These are phyloP conservation scores for Neonectria coccinea DNA, from an alignment of 2,329 filamentous ascomycete genomes.

Conservation along the genomic window DNA sequence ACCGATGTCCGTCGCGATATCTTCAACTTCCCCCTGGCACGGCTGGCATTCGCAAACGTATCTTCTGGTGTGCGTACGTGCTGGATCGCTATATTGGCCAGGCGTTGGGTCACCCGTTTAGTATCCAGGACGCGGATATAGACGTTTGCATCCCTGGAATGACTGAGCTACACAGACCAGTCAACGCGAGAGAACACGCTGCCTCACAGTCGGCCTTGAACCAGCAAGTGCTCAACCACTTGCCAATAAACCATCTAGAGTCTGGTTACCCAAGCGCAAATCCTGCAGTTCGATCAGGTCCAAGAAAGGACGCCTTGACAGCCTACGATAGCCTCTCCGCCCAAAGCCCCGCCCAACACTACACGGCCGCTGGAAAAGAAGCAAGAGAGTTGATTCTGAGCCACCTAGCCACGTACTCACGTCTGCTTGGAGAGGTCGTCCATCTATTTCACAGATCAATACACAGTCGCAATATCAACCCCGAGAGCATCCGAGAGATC, in stretches of 20 bases:
- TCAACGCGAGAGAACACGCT: conserved; percentile 8
- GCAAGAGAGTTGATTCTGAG: conserved; percentile 30
- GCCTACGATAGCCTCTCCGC: conserved; percentile 1
- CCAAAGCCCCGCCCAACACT: conserved; percentile 24
- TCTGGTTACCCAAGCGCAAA: background rate
- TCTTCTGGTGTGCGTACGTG: conserved; percentile 55
- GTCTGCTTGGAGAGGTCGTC: conserved; percentile 35
- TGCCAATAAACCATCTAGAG: conserved; percentile 17
- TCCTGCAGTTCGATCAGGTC: background rate
- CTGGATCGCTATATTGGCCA: conserved; percentile 53
- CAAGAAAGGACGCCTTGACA: background rate
- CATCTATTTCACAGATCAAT: conserved; percentile 44
- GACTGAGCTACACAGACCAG: conserved; percentile 40
- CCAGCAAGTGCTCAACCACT: conserved; percentile 19
- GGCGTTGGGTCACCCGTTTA: conserved; percentile 51
- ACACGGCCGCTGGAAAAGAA: conserved; percentile 22
- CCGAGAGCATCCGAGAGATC: conserved; percentile 36
- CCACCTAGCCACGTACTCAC: conserved; percentile 38
- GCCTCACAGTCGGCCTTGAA: conserved; percentile 15
- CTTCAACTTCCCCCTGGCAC: conserved; percentile 52
- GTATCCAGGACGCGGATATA: conserved; percentile 52
- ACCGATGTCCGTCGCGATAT: conserved; percentile 64
- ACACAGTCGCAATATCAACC: conserved; percentile 37
- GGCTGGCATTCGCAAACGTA: conserved; percentile 53
- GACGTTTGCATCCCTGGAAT: conserved; percentile 52